A percentile compares a stretch with the other conserved stretches of the same genome.
phyloP scores from a whole-genome alignment of 2,329 filamentous ascomycete species.

The Aspergillus tanneri region DNA sequence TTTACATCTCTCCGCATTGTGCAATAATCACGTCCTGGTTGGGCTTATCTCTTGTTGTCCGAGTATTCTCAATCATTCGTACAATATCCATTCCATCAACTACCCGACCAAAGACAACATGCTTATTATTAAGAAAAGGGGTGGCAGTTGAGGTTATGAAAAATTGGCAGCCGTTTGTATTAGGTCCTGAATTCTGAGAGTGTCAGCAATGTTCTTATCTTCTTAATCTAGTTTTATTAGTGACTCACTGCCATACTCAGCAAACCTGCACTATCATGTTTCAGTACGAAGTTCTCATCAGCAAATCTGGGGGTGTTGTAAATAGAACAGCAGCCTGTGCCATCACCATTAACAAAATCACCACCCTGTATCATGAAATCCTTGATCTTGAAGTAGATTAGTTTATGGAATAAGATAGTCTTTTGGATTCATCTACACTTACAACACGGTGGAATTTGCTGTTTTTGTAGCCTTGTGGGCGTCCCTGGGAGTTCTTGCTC shows the following conservation, averaged over 20 bases:
- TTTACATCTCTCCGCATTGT: slow-evolving; percentile 90
- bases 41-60: slow-evolving; percentile 80
- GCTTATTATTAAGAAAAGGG: slow-evolving; percentile 86
- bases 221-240: not conserved
- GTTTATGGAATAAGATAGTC: not conserved
- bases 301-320: slow-evolving; percentile 81
- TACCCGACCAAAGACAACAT: slow-evolving; percentile 93
- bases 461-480: slow-evolving; percentile 90
- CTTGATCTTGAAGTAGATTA: slow-evolving; percentile 63
- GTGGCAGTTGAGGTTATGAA: slow-evolving; percentile 91
- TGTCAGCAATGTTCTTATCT: slow-evolving; percentile 5
- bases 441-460: slow-evolving; percentile 93
- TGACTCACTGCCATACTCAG: slow-evolving; percentile 85
- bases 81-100: slow-evolving; percentile 88
- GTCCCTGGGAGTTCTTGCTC: slow-evolving; percentile 71
- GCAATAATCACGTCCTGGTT: slow-evolving; percentile 79
- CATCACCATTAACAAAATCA: slow-evolving; percentile 91
- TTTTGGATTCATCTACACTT: slow-evolving; percentile 37
- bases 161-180: slow-evolving; percentile 95
- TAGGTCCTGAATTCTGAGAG: slow-evolving; percentile 76
- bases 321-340: slow-evolving; percentile 82
- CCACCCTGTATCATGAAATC: slow-evolving; percentile 98
- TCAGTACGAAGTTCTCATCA: slow-evolving; percentile 83
- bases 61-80: slow-evolving; percentile 85
- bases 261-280: slow-evolving; percentile 76